Percentiles rank a stretch among this genome's conserved stretches.
These are phyloP conservation scores for Ophiostoma sp. DNA, from an alignment of 2,329 filamentous ascomycete species.

Conservation along the genomic window DNA sequence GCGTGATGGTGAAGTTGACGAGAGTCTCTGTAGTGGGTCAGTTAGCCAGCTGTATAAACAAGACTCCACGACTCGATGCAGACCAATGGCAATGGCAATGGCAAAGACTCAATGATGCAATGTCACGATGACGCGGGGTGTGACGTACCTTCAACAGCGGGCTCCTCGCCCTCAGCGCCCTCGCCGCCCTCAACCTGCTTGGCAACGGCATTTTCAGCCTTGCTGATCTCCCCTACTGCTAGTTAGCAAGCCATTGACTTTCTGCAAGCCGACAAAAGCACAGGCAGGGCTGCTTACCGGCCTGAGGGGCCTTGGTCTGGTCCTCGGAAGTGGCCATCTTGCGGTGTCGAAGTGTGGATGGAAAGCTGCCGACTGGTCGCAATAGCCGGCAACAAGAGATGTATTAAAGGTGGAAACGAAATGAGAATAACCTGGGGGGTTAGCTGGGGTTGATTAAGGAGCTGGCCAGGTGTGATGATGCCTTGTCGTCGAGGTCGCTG, in stretches of 20 bases:
- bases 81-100: not conserved
- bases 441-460: not conserved
- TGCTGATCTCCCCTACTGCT: slow-evolving; percentile 19
- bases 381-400: slow-evolving; percentile 14
- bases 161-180: slow-evolving; percentile 29
- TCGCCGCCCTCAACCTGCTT: slow-evolving; percentile 27
- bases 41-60: slow-evolving; percentile 2
- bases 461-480: not conserved
- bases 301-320: slow-evolving; percentile 19
- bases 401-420: not conserved
- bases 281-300: slow-evolving; percentile 11
- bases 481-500: not conserved
- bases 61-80: not conserved
- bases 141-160: slow-evolving; percentile 33
- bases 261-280: not conserved
- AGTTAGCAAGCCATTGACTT: slow-evolving; percentile 12
- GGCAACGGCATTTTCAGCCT: slow-evolving; percentile 24
- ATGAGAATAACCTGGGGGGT: not conserved
- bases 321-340: slow-evolving; percentile 24
- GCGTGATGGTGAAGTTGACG: slow-evolving; percentile 65
- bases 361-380: slow-evolving; percentile 15
- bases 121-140: slow-evolving; percentile 14
- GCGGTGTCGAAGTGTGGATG: not conserved
- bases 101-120: not conserved
- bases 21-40: slow-evolving; percentile 41